Conservation (phyloP, 345 rosid species). For the Ceriops decandra region DNA sequence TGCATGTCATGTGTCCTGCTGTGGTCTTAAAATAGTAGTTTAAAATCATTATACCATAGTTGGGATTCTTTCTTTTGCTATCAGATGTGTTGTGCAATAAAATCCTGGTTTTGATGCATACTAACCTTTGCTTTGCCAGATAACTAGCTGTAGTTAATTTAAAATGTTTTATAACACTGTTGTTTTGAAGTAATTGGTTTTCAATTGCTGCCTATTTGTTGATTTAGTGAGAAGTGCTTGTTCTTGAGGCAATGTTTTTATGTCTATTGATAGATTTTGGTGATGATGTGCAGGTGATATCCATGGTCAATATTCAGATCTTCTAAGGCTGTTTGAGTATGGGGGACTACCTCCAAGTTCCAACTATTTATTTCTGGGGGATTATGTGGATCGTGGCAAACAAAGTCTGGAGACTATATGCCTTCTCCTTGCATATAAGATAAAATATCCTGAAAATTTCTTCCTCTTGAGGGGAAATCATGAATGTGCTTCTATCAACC, state of each 20-base stretch:
- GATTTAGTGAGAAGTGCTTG: neutral
- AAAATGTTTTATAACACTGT: neutral
- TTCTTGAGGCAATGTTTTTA: neutral
- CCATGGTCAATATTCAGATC: slow-evolving; percentile 86
- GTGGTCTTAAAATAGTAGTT: too few species aligned
- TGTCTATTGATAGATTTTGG: slow-evolving; percentile 13
- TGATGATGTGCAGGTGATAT: slow-evolving; percentile 61
- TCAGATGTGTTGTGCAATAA: neutral
- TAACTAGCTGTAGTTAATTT: too few species aligned
- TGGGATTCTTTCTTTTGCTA: neutral
- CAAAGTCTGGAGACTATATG: slow-evolving; percentile 91
- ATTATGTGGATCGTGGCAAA: slow-evolving; percentile 85
- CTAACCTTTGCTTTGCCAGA: too few species aligned
- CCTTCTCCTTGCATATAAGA: slow-evolving; percentile 79
- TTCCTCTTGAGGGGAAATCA: slow-evolving; percentile 89
- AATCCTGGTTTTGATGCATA: neutral
- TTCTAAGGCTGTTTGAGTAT: slow-evolving; percentile 76
- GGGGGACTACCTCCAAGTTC: slow-evolving; percentile 79
- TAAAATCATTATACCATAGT: too few species aligned
- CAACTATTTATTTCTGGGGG: slow-evolving; percentile 78
- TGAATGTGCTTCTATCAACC: slow-evolving; percentile 80
- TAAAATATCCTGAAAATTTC: slow-evolving; percentile 73
- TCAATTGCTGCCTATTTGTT: neutral
- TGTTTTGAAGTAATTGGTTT: slow-evolving; percentile 1
- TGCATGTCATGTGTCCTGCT: too few species aligned